phyloP scores from a whole-genome alignment of 345 rosid species.

The Acer campestre region DNA sequence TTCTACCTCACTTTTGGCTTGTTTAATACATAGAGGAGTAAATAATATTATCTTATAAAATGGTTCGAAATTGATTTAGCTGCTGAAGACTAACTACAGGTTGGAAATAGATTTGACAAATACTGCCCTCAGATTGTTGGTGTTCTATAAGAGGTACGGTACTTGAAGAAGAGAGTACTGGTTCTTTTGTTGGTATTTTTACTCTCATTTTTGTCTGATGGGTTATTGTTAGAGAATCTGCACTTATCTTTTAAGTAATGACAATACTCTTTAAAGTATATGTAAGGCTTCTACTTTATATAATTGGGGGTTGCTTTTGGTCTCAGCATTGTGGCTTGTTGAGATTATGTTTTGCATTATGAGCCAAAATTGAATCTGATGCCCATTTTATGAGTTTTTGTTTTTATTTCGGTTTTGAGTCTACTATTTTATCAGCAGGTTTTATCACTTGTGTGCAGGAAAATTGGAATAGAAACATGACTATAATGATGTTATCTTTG shows the following conservation, averaged over 20 bases:
- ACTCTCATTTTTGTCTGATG: neutral
- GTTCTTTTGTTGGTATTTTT: neutral
- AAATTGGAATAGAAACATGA: neutral
- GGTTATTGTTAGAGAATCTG: neutral
- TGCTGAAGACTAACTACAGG: conserved; percentile 16
- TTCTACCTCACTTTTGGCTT: neutral
- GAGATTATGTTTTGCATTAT: too few species aligned
- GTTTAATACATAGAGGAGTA: neutral
- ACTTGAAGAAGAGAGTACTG: neutral
- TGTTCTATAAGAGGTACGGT: neutral
- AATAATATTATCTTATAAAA: neutral
- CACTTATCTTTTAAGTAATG: neutral
- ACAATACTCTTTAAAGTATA: neutral
- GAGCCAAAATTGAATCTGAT: too few species aligned
- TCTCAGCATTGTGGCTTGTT: neutral
- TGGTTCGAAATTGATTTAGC: neutral
- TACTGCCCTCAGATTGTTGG: neutral
- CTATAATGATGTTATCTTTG: too few species aligned
- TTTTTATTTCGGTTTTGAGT: neutral
- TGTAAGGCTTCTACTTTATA: neutral
- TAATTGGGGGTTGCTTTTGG: neutral
- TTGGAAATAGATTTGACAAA: conserved; percentile 16
- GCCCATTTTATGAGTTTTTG: neutral
- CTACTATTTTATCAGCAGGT: too few species aligned
- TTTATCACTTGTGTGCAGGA: neutral